Evolutionary conservation across 108 stramenopile species (phyloP), one percentile per base, ranked within the genome.

Genomic region (Chaetoceros tenuissimus): DNA sequence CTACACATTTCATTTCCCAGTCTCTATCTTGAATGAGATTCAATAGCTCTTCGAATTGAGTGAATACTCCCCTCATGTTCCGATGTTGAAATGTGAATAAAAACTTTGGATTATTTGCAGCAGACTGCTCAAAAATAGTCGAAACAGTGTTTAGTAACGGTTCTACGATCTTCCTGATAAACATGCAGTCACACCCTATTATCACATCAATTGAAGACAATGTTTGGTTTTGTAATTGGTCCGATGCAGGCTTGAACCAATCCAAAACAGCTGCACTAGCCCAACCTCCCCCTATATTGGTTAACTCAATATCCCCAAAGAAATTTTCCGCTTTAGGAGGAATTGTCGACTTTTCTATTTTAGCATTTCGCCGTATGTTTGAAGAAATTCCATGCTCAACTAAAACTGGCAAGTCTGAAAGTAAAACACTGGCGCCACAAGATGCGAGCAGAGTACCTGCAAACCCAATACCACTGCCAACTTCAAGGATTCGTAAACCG

Each of bases 181-280:
- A 85, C 1, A 85, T 75, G 46, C 75, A 75, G 59, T 85, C 84
- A 51, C 80, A 72, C 13, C 80, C 84, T 22, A 85, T 50, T 22
- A 85, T 73, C 31, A 70, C 49, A 51, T 85, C 83, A 5, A 85
- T 40, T 23, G 51, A 49, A 31, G 64, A 20, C 1, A 29, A 10
- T 46, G 62, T 53, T 2, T 59, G 28, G 2, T 64, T 53, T 1
- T 62, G 51, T n/a, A 82, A 53, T 48, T 85, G 80, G 18, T 72
- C 55, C 0, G 56, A 5, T 1, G 80, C 19, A 17, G 78, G 75
- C 18, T 48, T 40, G 3, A 70, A 80, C 84, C 84, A 85, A 64
- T 85, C 81, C 30, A 85, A 44, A 1, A 70, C 29, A 5, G 68
- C 53, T 8, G 75, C 47, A 46, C 53, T 62, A 0, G 72, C 78